Evolutionary conservation across 768 basidiomycete genomes (phyloP).

Genomic region (Nevesoporus exiguus): DNA sequence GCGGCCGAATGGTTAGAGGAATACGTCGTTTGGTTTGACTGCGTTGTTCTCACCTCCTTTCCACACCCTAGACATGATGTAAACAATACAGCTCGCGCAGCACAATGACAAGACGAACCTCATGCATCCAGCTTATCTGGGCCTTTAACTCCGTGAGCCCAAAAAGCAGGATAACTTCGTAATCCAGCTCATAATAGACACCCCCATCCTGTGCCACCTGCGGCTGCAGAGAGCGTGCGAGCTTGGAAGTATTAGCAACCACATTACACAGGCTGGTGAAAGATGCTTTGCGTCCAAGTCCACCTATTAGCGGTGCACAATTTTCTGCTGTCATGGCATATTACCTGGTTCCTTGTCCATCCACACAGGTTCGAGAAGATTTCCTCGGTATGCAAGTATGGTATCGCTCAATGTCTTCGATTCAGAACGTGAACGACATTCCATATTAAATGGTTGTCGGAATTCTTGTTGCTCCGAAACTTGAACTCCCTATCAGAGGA

Average conservation of each 20-base stretch:
- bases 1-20: neutral
- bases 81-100: neutral
- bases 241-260: slow-evolving; percentile 8
- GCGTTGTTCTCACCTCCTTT: slow-evolving; percentile 11
- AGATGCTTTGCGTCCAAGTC: neutral
- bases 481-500: slow-evolving; percentile 7
- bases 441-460: slow-evolving; percentile 3
- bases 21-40: neutral
- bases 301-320: neutral
- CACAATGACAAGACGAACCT: slow-evolving; percentile 2
- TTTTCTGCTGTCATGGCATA: neutral
- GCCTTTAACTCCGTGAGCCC: slow-evolving; percentile 46
- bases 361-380: slow-evolving; percentile 5
- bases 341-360: slow-evolving; percentile 12
- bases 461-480: slow-evolving; percentile 23
- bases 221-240: neutral
- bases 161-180: slow-evolving; percentile 37
- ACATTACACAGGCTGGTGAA: slow-evolving; percentile 14
- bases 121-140: slow-evolving; percentile 41
- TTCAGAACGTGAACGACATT: neutral
- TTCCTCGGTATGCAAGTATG: slow-evolving; percentile 19
- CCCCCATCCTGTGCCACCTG: neutral
- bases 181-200: slow-evolving; percentile 19
- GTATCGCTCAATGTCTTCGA: neutral
- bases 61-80: slow-evolving; percentile 14